Evolutionary conservation across 768 basidiomycete genomes (phyloP), one percentile per base, ranked within the genome.

Genomic region (Russula emetica): DNA sequence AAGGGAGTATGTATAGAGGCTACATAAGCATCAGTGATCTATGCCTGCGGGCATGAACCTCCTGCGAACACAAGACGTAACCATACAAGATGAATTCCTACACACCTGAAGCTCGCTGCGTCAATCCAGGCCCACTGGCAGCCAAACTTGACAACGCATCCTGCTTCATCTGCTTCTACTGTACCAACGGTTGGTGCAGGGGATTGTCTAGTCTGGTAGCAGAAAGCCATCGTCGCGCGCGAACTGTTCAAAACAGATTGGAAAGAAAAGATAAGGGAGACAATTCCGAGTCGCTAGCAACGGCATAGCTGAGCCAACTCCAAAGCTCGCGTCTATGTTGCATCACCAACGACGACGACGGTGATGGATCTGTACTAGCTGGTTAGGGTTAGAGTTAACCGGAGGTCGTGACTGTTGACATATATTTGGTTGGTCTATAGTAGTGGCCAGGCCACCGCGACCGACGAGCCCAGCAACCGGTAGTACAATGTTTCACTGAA

Each of bases 41-140:
- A 45, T 42, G 38, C 13, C 14, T n/a, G 20, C 22, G 24, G 7
- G 58, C 14, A 28, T 28, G 58, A 50, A 38, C 32, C 32, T 11
- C 34, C 47, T 24, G 34, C 24, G 2, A 51, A 40, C 7, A 38
- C 32, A 11, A n/a, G 36, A 8, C 32, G 42, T 8, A 16, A 13
- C n/a, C 2, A 20, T 20, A 32, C 34, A 22, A 50, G 49, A 20
- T 18, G 8, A n/a, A 14, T 13, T 3, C 9, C 14, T 18, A 70
- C 82, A 47, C 57, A 91, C 93, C 92, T 94, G 73, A 94, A 96
- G 71, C 92, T 94, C 2, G 94, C 93, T 14, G 81, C 92, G 71
- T 96, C 94, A 55, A 95, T 83, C 93, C 93, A 96, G 1, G 78
- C 64, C 83, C 92, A n/a, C n/a, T n/a, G n/a, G n/a, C n/a, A 92